Percentiles rank a stretch among this genome's conserved stretches.
phyloP scores from a whole-genome alignment of 495 filamentous ascomycete genomes.

The Podospora anserina region DNA sequence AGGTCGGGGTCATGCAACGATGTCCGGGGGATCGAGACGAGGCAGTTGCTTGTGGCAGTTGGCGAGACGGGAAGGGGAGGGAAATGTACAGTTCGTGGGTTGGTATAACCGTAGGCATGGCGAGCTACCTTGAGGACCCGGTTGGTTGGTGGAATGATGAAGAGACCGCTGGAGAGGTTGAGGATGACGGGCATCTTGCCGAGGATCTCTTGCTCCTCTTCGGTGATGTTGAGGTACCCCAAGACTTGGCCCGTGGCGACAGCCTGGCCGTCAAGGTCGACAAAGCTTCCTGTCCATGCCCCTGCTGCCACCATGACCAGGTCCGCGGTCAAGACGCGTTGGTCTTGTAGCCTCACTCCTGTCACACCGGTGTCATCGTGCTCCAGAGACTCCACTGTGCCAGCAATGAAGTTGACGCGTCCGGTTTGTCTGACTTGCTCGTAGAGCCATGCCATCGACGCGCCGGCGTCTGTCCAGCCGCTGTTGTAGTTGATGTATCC shows the following conservation, averaged over 20 bases:
- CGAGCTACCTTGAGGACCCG: constrained; percentile 75
- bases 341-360: constrained; percentile 56
- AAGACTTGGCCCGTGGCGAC: constrained; percentile 78
- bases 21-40: constrained; percentile 49
- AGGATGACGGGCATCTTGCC: constrained; percentile 68
- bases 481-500: constrained; percentile 80
- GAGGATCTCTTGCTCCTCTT: constrained; percentile 62
- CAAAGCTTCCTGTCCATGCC: constrained; percentile 73
- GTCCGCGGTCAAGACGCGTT: constrained; percentile 57
- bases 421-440: constrained; percentile 50
- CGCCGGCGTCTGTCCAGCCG: constrained; percentile 84
- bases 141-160: constrained; percentile 72
- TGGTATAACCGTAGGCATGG: constrained; percentile 79
- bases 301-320: constrained; percentile 79
- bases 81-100: constrained; percentile 52
- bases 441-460: constrained; percentile 62
- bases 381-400: constrained; percentile 57
- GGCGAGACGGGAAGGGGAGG: constrained; percentile 41
- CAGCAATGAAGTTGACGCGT: constrained; percentile 62
- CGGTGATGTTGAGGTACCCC: constrained; percentile 67
- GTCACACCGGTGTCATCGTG: constrained; percentile 37
- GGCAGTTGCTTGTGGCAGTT: background rate
- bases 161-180: constrained; percentile 76
- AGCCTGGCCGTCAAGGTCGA: constrained; percentile 74
- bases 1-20: constrained; percentile 40